Evolutionary conservation across 306 rosid genomes (phyloP).

Genomic region (Casuarina cunninghamiana): DNA sequence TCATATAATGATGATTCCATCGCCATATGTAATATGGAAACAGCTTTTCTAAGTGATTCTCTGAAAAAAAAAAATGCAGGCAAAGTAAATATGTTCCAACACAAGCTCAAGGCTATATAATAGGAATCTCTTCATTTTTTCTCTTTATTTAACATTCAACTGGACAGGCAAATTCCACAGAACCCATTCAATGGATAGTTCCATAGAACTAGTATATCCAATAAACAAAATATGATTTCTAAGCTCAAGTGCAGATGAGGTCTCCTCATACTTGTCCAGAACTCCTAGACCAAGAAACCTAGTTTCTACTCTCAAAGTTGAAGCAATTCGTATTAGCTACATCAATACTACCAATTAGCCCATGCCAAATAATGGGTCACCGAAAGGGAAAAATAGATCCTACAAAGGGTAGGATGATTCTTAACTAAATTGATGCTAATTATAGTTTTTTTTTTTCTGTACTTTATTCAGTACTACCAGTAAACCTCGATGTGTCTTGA

Average conservation of each 20-base stretch:
- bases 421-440: not conserved
- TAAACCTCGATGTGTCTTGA: too few relatives aligned
- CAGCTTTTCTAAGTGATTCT: not conserved
- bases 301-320: not conserved
- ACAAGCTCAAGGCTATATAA: not conserved
- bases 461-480: too few relatives aligned
- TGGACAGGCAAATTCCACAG: not conserved
- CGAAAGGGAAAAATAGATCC: not conserved
- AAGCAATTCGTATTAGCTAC: not conserved
- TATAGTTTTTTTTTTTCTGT: not conserved
- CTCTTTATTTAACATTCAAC: not conserved
- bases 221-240: not conserved
- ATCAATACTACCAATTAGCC: not conserved
- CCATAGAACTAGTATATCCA: not conserved
- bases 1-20: not conserved
- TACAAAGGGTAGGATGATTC: not conserved
- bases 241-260: not conserved
- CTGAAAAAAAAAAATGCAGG: not conserved
- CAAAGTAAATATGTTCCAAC: slow-evolving; percentile 1
- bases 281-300: not conserved
- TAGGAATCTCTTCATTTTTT: not conserved
- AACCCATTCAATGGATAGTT: not conserved
- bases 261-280: not conserved
- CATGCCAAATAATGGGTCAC: not conserved
- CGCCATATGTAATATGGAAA: not conserved